Base-by-base conservation (phyloP, 1,139 yeast species). In the Meyerozyma guilliermondii region DNA sequence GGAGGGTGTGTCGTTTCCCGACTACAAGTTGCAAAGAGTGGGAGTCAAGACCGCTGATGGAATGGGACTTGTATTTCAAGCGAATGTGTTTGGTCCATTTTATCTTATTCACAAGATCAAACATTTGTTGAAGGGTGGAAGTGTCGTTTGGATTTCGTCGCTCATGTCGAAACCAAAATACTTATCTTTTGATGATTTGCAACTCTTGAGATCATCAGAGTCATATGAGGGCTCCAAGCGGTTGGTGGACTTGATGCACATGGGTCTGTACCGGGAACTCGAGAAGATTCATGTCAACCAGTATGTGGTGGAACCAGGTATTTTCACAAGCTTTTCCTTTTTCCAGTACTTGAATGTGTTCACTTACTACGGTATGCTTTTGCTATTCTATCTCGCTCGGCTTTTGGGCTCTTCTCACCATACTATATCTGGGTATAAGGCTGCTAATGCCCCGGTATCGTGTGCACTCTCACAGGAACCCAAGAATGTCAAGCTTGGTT, bases 171-270 rank as follows among this genome's bases (percentile, higher is more conserved):
- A 78, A 40, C 83, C 94, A 1, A 74, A 81, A 45, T 81, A 76
- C 56, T 70, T 89, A 36, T 81, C 91, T 9, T 69, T 81, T 44
- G 69, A 83, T 39, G 98, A 94, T 55, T 62, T 91, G 39, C 88
- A 91, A 58, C 68, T 89, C 47, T 51, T 87, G 35, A 61, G 74
- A 48, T 75, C 86, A 17, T 73, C 74, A 35, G 78, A 76, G 43
- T 80, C 96, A 7, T 94, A 92, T 58, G 98, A 91, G 60, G 96
- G 96, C 5, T 88, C 98, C 1, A 94, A 94, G 59, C 71, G 96
- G 54, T 69, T 86, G 49, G 82, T 92, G 33, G 98, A 94, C 59
- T 72, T 91, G 46, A 63, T 89, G 41, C 98, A 92, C 62, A 62
- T 76, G 39, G 91, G 87, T 5, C 78, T 88, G 1, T 84, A 77